phyloP scores from a whole-genome alignment of 78 protist species.

The slime mould (Dictyostelium discoideum) region DNA sequence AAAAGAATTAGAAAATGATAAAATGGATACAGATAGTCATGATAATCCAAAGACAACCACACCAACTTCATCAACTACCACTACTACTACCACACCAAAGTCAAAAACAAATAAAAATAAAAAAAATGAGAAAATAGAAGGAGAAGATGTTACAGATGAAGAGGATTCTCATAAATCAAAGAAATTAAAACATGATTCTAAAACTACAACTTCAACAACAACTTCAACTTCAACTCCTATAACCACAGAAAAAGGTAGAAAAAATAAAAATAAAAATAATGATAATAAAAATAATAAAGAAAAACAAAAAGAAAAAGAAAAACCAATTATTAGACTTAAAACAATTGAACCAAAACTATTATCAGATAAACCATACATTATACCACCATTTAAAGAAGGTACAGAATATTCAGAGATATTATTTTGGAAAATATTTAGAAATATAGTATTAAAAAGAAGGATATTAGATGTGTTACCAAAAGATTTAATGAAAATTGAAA shows the following conservation, averaged over 20 bases:
- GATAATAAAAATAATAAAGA: neutral
- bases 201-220: neutral
- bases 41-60: neutral
- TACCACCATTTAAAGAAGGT: constrained; percentile 4
- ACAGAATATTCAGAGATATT: neutral
- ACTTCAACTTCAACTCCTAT: neutral
- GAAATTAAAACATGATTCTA: neutral
- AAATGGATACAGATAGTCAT: neutral
- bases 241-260: neutral
- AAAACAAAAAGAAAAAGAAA: neutral
- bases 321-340: neutral
- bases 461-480: neutral
- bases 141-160: neutral
- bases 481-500: neutral
- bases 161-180: neutral
- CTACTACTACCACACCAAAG: neutral
- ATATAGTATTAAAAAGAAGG: neutral
- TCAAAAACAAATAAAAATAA: neutral
- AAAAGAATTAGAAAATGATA: neutral
- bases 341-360: neutral
- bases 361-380: neutral
- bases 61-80: neutral
- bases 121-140: neutral
- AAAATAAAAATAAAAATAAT: neutral
- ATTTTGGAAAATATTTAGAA: neutral